Conservation (phyloP, 805 yeast species). For the Torulaspora delbrueckii region DNA sequence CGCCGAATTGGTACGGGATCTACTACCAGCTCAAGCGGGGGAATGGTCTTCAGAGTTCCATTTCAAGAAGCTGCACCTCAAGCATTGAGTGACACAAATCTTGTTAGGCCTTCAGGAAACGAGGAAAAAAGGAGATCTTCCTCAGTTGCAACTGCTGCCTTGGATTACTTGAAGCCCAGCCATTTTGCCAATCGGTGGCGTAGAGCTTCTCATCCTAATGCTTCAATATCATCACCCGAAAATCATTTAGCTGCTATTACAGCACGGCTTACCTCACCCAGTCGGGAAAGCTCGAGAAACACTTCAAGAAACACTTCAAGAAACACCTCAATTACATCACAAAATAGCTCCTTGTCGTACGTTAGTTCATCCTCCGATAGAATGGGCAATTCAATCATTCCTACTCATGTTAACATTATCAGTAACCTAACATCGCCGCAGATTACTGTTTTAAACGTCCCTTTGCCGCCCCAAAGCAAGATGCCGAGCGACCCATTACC, state of each 20-base stretch:
- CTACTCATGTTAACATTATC: conserved; percentile 23
- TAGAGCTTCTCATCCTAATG: conserved; percentile 27
- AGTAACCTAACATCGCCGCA: conserved; percentile 26
- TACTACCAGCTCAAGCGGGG: conserved; percentile 32
- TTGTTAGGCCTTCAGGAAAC: conserved; percentile 9
- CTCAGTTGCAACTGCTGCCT: conserved; percentile 13
- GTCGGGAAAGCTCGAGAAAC: conserved; percentile 7
- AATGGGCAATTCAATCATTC: conserved; percentile 28
- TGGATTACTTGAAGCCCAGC: conserved; percentile 12
- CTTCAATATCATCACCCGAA: conserved; percentile 7
- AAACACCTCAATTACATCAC: conserved; percentile 38
- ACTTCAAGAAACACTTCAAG: conserved; percentile 10
- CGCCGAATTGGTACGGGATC: conserved; percentile 17
- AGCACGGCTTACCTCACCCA: conserved; percentile 5
- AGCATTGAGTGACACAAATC: conserved; percentile 14
- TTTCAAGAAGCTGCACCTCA: conserved; percentile 48
- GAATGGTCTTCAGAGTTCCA: conserved; percentile 56
- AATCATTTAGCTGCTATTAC: conserved; percentile 7
- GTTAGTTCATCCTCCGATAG: conserved; percentile 33
- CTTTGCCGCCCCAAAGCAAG: neutral
- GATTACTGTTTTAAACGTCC: conserved; percentile 25
- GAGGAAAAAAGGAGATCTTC: conserved; percentile 23
- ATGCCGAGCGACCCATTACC: conserved; percentile 39
- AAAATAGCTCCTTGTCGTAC: conserved; percentile 28
- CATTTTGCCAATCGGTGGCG: conserved; percentile 13